Evolutionary conservation across 2,329 filamentous ascomycete species (phyloP), one percentile per base, ranked within the genome.

Genomic region (Xylariaceae sp.): DNA sequence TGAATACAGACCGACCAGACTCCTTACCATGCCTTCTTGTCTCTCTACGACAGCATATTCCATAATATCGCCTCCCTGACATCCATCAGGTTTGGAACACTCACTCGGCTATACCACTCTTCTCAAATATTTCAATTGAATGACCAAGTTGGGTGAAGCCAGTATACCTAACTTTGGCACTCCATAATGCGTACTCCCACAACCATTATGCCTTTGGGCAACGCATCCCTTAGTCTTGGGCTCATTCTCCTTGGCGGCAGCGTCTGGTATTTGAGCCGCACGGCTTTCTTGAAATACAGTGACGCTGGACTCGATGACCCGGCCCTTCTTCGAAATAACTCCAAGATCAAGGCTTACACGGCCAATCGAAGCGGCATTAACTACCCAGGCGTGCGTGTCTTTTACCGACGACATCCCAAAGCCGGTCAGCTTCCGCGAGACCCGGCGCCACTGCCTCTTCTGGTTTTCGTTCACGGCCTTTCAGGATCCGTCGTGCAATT

Each of bases 401-500:
- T 97, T 65, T 91, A 86, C 67, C 80, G 85, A 45, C 80, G 80
- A 44, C 93, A 96, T 67, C 79, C 83, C 17, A 89, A 96, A 60
- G 82, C 84, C n/a, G 79, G 83, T 48, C 87, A 93, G 64, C 75
- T 97, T 4, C 89, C 88, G 3, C 77, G 73, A 34, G 75, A 82
- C 50, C 87, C 88, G 1, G 76, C 79, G 1, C 83, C 87, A 0
- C 69, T 96, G 10, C 93, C 93, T 1, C 70, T 98, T 8, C 71
- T 97, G 3, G 90, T 97, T 35, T 95, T 94, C 62, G 75, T 97
- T 46, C 93, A 97, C 61, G 93, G 93, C 2, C 76, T 97, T 8
- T 93, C 92, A n/a, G 93, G 93, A 39, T 95, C 88, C 1, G 78
- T 90, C 20, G 85, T 89, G 10, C 93, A 97, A 61, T 97, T 96